These are phyloP conservation scores for Pharus latifolius DNA, from an alignment of 176 grass and related monocot species.

Conservation along the genomic window DNA sequence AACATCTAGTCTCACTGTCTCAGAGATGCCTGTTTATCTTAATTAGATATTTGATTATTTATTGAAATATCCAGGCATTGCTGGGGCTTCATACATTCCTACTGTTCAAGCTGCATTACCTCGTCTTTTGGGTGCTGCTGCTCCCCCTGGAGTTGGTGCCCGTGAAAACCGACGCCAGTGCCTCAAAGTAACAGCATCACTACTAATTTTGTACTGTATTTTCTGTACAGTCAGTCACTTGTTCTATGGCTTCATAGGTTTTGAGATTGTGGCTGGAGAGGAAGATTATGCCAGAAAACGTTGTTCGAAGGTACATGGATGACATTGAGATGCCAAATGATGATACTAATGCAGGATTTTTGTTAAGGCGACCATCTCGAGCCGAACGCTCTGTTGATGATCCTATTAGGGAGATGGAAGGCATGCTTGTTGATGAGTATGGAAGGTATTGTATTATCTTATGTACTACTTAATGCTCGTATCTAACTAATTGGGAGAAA, in stretches of 20 bases:
- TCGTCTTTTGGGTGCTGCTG: conserved; percentile 80
- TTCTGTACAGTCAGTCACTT: background rate
- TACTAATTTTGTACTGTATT: conserved; percentile 1
- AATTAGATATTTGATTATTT: conserved; percentile 17
- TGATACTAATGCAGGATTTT: conserved; percentile 37
- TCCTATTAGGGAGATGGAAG: conserved; percentile 97
- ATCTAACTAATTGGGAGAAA: too few relatives aligned
- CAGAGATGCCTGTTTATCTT: conserved; percentile 28
- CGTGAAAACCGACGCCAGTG: conserved; percentile 94
- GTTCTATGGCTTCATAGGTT: conserved; percentile 45
- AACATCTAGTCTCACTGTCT: conserved; percentile 4
- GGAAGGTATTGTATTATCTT: conserved; percentile 61
- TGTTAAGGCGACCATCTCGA: conserved; percentile 52
- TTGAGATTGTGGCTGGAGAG: conserved; percentile 93
- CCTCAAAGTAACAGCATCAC: conserved; percentile 57
- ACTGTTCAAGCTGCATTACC: conserved; percentile 77
- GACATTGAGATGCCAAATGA: conserved; percentile 77
- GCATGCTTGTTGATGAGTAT: conserved; percentile 96
- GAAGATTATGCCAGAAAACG: conserved; percentile 87
- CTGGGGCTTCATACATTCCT: conserved; percentile 71
- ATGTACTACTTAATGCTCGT: conserved; percentile 7
- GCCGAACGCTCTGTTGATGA: conserved; percentile 95
- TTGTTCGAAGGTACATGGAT: conserved; percentile 57
- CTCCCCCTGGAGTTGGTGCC: conserved; percentile 71
- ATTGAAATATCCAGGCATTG: conserved; percentile 49